Base-by-base conservation (phyloP, 2,329 filamentous ascomycete genomes). In the Phyllosticta capitalensis region DNA sequence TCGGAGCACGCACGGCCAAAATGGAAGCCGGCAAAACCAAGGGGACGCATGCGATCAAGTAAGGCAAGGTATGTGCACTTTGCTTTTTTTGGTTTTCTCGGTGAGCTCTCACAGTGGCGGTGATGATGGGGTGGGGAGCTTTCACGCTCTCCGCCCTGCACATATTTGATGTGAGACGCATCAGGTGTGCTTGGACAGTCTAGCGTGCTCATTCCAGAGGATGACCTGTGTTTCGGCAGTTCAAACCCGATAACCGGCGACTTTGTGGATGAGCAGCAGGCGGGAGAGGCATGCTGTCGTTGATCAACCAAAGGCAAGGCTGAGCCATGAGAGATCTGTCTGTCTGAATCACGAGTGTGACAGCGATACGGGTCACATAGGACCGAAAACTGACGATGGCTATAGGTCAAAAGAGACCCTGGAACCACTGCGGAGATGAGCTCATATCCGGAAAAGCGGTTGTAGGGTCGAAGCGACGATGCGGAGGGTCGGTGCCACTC, bases 1-100 rank as follows among this genome's bases (percentile, higher is more conserved):
- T 76, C 55, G 74, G 74, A 38, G 71, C 74, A 5, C 69, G 74
- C 7, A 76, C 74, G 12, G 74, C 74, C 7, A 76, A 76, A 65
- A 80, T 80, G 78, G 75, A 78, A 59, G 75, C 71, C 1, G 74
- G 76, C 9, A 76, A 72, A 62, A 75, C 72, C 0, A 80, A 79
- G 63, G 78, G 78, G 21, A 80, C 78, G 1, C 71, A 76, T 17
- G 61, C 73, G 10, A 64, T 80, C 51, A 68, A 65, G 38, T 74
- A 65, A 72, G 26, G 24, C 17, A 38, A 60, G 56, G 67, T 69
- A 60, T 66, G 68, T 67, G 38, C 54, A 33, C 49, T 45, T 56
- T 55, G 20, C 52, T n/a, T n/a, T 49, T 30, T 54, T 9, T 19
- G 24, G 26, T 55, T 1, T 55, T 5, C 50, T 52, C 51, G 52